Percentiles rank a stretch among this genome's conserved stretches.
Evolutionary conservation across 208 protist genomes (phyloP).

Genomic region (Porcisia deanei): DNA sequence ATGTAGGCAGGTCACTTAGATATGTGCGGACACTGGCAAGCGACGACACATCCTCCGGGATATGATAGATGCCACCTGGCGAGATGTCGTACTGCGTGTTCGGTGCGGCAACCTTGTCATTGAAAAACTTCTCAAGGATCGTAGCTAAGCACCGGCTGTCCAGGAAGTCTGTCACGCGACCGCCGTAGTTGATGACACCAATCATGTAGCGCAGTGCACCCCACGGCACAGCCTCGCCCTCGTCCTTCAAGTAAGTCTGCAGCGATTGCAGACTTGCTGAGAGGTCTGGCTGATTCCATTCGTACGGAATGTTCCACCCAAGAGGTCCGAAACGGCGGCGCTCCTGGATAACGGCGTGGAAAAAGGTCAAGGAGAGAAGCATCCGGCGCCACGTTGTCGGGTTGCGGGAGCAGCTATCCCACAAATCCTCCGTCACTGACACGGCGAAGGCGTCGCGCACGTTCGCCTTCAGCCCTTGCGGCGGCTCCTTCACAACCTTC

Average conservation of each 20-base stretch:
- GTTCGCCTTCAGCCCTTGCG: constrained; percentile 95
- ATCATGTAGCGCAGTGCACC: constrained; percentile 91
- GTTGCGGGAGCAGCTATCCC: constrained; percentile 84
- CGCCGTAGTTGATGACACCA: constrained; percentile 96
- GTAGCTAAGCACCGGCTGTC: constrained; percentile 84
- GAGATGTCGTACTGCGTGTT: constrained; percentile 78
- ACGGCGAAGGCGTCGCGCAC: constrained; percentile 85
- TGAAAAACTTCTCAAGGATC: constrained; percentile 81
- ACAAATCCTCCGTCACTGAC: constrained; percentile 74
- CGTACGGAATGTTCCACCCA: constrained; percentile 96
- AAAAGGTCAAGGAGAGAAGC: constrained; percentile 96
- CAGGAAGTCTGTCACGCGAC: constrained; percentile 94
- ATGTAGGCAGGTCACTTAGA: constrained; percentile 86
- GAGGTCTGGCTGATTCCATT: constrained; percentile 95
- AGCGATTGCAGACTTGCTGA: constrained; percentile 86
- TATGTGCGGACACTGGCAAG: constrained; percentile 71
- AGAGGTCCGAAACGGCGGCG: constrained; percentile 94
- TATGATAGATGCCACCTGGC: constrained; percentile 82
- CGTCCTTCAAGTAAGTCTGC: constrained; percentile 63
- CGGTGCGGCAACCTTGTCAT: constrained; percentile 55
- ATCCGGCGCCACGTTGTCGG: constrained; percentile 89
- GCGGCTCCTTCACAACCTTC: constrained; percentile 97
- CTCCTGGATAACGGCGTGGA: constrained; percentile 95
- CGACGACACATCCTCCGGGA: constrained; percentile 72
- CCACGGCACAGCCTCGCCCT: constrained; percentile 77